A percentile compares a stretch with the other conserved stretches of the same genome.
These are phyloP conservation scores for Hypoxylon sp. DNA, from an alignment of 2,329 filamentous ascomycete species.

Conservation along the genomic window DNA sequence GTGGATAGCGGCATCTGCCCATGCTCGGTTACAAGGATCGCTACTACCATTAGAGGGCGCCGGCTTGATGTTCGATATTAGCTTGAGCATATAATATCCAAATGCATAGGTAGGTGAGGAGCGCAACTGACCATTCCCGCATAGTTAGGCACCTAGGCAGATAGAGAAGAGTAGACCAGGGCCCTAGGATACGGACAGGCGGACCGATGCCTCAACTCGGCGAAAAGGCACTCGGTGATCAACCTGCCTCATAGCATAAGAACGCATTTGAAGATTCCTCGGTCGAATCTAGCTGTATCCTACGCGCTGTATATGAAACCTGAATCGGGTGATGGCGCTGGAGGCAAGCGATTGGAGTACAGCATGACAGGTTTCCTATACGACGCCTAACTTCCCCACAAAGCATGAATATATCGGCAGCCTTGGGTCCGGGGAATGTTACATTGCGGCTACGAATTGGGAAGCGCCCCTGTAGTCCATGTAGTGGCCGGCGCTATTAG, in stretches of 20 bases:
- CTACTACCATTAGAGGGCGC: conserved; percentile 29
- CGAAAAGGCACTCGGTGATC: conserved; percentile 17
- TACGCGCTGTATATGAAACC: conserved; percentile 26
- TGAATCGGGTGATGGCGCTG: conserved; percentile 28
- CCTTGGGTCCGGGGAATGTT: conserved; percentile 43
- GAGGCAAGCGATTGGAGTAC: conserved; percentile 33
- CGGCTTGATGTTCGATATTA: conserved; percentile 22
- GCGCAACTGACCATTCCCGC: conserved; percentile 9
- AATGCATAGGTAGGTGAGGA: background rate
- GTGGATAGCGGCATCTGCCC: conserved; percentile 35
- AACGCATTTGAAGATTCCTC: conserved; percentile 27
- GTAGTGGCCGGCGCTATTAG: conserved; percentile 22
- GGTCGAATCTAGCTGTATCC: conserved; percentile 24
- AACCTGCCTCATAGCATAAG: conserved; percentile 1
- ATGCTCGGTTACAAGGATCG: conserved; percentile 23
- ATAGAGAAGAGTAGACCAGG: background rate
- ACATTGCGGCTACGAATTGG: conserved; percentile 24
- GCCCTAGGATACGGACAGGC: conserved; percentile 23
- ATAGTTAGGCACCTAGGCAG: background rate
- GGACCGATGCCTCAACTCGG: conserved; percentile 29
- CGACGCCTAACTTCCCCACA: conserved; percentile 23
- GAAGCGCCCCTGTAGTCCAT: conserved; percentile 21
- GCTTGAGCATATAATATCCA: conserved; percentile 33
- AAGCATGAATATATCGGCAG: conserved; percentile 28
- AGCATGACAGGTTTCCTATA: conserved; percentile 8